Percentiles rank a stretch among this genome's conserved stretches.
Evolutionary conservation across 345 rosid species (phyloP).

Genomic region (Erysimum cheiranthoides): DNA sequence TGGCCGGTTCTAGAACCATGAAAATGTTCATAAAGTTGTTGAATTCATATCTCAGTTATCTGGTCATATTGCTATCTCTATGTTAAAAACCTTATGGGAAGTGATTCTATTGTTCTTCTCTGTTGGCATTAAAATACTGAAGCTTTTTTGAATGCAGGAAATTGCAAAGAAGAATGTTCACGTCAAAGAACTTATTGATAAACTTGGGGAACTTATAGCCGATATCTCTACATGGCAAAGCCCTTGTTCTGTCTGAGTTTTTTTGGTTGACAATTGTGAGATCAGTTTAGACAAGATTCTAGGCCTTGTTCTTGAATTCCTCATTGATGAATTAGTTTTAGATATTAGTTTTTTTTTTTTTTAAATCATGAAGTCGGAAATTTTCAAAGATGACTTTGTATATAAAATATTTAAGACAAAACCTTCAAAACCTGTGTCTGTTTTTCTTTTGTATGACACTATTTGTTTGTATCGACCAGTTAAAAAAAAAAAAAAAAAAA

Average conservation of each 20-base stretch:
- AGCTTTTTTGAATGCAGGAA: constrained; percentile 55
- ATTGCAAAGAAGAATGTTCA: constrained; percentile 74
- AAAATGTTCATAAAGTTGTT: not conserved
- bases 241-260: constrained; percentile 66
- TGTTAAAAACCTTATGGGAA: not conserved
- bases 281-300: constrained; percentile 19
- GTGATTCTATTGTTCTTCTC: not conserved
- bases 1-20: constrained; percentile 17
- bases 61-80: not conserved
- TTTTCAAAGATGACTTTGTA: constrained; percentile 14
- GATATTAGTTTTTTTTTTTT: constrained; percentile 7
- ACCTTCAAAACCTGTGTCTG: constrained; percentile 22
- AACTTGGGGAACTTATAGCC: constrained; percentile 68
- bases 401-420: constrained; percentile 32
- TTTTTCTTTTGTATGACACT: no score
- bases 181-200: constrained; percentile 83
- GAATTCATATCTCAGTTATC: not conserved
- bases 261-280: not conserved
- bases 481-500: no score
- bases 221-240: constrained; percentile 95
- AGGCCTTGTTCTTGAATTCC: constrained; percentile 17
- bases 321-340: constrained; percentile 25
- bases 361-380: not conserved
- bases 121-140: not conserved
- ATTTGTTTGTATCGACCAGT: constrained; percentile 26